A percentile compares a stretch with the other conserved stretches of the same genome.
phyloP scores from a whole-genome alignment of 345 rosid species.

The Rhodomyrtus tomentosa region DNA sequence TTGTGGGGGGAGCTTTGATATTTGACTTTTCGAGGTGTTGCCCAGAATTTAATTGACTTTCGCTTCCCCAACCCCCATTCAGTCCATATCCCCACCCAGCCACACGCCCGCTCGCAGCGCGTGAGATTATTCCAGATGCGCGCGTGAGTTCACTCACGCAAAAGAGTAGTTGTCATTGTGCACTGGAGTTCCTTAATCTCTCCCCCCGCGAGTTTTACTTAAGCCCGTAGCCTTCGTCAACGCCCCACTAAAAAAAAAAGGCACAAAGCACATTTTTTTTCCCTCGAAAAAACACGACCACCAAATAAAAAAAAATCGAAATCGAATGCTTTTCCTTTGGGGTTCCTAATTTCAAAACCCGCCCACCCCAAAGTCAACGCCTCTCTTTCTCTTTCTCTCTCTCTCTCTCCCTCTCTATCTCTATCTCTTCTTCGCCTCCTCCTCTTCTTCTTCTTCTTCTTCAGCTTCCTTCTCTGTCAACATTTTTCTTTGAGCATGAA shows the following conservation, averaged over 20 bases:
- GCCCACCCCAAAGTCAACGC: slow-evolving; percentile 60
- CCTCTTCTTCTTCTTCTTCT: not conserved
- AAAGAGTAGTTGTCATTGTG: not conserved
- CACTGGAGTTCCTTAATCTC: not conserved
- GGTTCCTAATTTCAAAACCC: slow-evolving; percentile 15
- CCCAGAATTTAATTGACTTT: not conserved
- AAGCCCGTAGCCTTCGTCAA: slow-evolving; percentile 19
- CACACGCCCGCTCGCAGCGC: not conserved
- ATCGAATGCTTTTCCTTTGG: not conserved
- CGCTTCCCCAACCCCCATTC: not conserved
- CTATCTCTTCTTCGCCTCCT: not conserved
- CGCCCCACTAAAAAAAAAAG: slow-evolving; percentile 1
- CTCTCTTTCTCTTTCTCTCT: slow-evolving; percentile 8
- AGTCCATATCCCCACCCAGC: not conserved
- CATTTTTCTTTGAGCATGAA: slow-evolving; percentile 13
- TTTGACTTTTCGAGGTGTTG: slow-evolving; percentile 21
- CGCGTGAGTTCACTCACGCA: slow-evolving; percentile 6
- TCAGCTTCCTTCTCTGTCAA: not conserved
- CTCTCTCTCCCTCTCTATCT: slow-evolving; percentile 9
- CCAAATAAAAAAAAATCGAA: not conserved
- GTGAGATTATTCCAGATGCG: not conserved
- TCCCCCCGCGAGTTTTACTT: slow-evolving; percentile 8
- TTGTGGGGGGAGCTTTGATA: slow-evolving; percentile 1
- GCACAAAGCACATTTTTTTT: not conserved
- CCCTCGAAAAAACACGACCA: not conserved